Base-by-base conservation (phyloP, 1,284 basidiomycete genomes). In the Trametes pubescens region DNA sequence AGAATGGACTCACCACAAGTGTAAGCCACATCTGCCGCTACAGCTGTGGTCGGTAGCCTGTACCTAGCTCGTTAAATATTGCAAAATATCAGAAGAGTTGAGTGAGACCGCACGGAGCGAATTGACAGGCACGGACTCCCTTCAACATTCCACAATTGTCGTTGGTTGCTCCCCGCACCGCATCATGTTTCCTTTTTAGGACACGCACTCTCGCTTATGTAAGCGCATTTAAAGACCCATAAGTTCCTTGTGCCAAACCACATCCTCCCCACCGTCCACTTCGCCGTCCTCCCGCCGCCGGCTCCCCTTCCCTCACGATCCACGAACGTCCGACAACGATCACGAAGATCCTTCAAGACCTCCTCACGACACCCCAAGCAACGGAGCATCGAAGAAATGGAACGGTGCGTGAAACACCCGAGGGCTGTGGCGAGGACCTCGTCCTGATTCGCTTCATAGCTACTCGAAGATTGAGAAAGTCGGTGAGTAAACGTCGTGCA, bases 391-490 rank as follows among this genome's bases (percentile, higher is more conserved):
- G 46, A 38, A 54, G 51, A 51, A 43, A 73, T 73, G 72, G 72
- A 73, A 88, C 73, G 89, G 89, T 91, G 80, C 78, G 88, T 35
- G 21, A 11, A 35, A 53, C 57, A 51, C 44, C 44, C 26, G 48
- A 40, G 21, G 49, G 49, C 64, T 67, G 69, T 68, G 69, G 69
- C 57, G 62, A 61, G 48, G 13, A 18, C 34, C n/a, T 0, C 18
- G 22, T 38, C 54, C 66, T 67, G 61, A 68, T 40, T 35, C 37
- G 16, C n/a, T 26, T 3, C 56, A 11, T 59, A 77, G 75, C 21
- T 79, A 79, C 63, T 73, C 77, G 22, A 79, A 79, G 73, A 78
- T 79, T 58, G 78, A 79, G 74, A 79, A 79, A 71, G 74, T 79
- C 61, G 76, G 76, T 76, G 71, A 73, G 76, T 74, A 38, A 14